phyloP scores from a whole-genome alignment of 2,329 filamentous ascomycete species.

The Fusarium torulosum region DNA sequence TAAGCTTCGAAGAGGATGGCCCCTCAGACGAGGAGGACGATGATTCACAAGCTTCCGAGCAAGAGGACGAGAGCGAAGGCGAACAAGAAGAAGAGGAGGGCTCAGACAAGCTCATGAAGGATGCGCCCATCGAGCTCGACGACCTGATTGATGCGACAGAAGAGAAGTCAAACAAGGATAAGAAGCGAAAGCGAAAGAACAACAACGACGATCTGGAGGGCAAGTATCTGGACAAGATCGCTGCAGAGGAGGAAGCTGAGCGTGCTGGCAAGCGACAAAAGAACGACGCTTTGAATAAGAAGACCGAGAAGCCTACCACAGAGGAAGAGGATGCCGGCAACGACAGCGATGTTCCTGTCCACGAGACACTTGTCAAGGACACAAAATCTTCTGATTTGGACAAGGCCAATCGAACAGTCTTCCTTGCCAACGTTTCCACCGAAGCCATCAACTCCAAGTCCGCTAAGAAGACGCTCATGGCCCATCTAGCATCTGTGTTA shows the following conservation, averaged over 20 bases:
- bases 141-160: constrained; percentile 53
- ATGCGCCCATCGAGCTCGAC: constrained; percentile 53
- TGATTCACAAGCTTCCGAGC: constrained; percentile 45
- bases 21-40: constrained; percentile 46
- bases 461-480: constrained; percentile 80
- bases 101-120: constrained; percentile 54
- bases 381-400: constrained; percentile 75
- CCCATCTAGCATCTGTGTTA: constrained; percentile 83
- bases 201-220: constrained; percentile 78
- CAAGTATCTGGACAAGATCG: constrained; percentile 76
- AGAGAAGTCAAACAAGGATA: constrained; percentile 57
- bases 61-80: constrained; percentile 44
- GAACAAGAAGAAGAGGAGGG: constrained; percentile 52
- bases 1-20: constrained; percentile 52
- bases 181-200: constrained; percentile 76
- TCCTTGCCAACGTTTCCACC: constrained; percentile 90
- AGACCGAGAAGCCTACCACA: constrained; percentile 51
- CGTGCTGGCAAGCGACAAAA: constrained; percentile 68
- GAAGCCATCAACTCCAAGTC: constrained; percentile 85
- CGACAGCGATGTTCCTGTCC: constrained; percentile 61
- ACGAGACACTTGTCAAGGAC: constrained; percentile 68
- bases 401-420: constrained; percentile 90
- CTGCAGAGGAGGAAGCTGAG: constrained; percentile 69
- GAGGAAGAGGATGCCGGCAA: constrained; percentile 62
- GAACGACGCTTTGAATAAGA: constrained; percentile 49